A percentile compares a stretch with the other conserved stretches of the same genome.
These are phyloP conservation scores for Pholiota conissans DNA, from an alignment of 768 basidiomycete species.

Conservation along the genomic window DNA sequence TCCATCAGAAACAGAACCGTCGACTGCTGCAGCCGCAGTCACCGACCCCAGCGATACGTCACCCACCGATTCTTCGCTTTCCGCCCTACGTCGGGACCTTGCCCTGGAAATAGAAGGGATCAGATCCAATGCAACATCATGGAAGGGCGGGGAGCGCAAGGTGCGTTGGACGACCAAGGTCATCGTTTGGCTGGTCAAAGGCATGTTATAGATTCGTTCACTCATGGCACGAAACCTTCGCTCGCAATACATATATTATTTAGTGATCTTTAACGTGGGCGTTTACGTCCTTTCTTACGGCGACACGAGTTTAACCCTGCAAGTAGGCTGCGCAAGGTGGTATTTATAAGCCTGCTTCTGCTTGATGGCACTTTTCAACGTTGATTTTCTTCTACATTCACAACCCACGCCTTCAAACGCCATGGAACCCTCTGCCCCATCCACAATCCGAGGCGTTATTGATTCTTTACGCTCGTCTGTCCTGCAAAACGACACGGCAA, in stretches of 20 bases:
- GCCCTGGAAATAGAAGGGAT: conserved; percentile 55
- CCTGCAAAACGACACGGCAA: too few relatives aligned
- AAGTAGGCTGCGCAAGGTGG: too few relatives aligned
- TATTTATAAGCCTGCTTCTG: too few relatives aligned
- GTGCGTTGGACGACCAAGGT: conserved; percentile 66
- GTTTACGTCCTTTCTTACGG: background rate
- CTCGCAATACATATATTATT: background rate
- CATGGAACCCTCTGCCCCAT: too few relatives aligned
- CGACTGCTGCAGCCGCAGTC: conserved; percentile 1
- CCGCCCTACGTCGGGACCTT: conserved; percentile 45
- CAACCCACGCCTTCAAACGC: too few relatives aligned
- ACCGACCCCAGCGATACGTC: background rate
- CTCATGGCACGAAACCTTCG: background rate
- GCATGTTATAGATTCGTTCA: conserved; percentile 52
- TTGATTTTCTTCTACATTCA: too few relatives aligned
- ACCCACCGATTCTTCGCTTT: conserved; percentile 13
- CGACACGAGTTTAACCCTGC: too few relatives aligned
- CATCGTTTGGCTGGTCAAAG: conserved; percentile 63
- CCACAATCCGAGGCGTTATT: too few relatives aligned
- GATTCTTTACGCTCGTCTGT: too few relatives aligned
- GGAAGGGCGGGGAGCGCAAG: conserved; percentile 58
- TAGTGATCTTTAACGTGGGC: background rate
- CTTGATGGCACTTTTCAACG: too few relatives aligned
- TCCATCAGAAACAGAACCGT: conserved; percentile 40
- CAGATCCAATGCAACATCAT: conserved; percentile 47